Evolutionary conservation across 345 rosid species (phyloP).

Genomic region (Eucalyptus guilfoylei): DNA sequence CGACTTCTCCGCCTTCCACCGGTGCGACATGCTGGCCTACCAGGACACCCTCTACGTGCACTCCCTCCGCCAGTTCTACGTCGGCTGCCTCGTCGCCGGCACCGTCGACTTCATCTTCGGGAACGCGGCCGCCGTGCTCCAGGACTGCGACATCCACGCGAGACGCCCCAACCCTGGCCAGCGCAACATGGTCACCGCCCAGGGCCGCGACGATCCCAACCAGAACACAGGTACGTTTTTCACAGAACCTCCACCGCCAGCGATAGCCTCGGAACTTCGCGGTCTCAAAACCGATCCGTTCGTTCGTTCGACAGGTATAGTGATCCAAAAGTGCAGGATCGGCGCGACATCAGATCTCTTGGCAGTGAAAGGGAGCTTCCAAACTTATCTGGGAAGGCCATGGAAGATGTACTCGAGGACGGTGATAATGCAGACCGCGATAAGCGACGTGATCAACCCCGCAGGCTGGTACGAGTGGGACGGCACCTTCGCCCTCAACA

Average conservation of each 20-base stretch:
- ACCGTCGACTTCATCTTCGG: slow-evolving; percentile 77
- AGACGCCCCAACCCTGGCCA: slow-evolving; percentile 51
- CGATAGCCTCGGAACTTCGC: background rate
- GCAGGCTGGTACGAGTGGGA: slow-evolving; percentile 63
- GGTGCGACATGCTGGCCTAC: slow-evolving; percentile 53
- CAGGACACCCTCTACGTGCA: slow-evolving; percentile 84
- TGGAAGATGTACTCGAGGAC: slow-evolving; percentile 64
- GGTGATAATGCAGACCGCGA: slow-evolving; percentile 41
- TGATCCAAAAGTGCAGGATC: slow-evolving; percentile 57
- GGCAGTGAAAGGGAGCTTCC: slow-evolving; percentile 9
- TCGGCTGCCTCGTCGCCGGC: slow-evolving; percentile 38
- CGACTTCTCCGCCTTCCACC: slow-evolving; percentile 45
- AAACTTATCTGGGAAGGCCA: slow-evolving; percentile 60
- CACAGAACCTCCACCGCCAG: background rate
- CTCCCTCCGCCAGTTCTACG: slow-evolving; percentile 55
- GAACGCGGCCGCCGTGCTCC: slow-evolving; percentile 50
- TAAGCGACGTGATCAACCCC: slow-evolving; percentile 42
- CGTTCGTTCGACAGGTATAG: slow-evolving; percentile 14
- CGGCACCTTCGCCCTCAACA: slow-evolving; percentile 48
- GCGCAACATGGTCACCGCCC: slow-evolving; percentile 71
- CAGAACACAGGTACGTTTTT: slow-evolving; percentile 31
- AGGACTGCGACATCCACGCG: slow-evolving; percentile 60
- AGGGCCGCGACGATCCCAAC: slow-evolving; percentile 60
- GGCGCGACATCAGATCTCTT: slow-evolving; percentile 50
- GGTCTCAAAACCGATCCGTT: background rate